phyloP scores from a whole-genome alignment of 306 rosid species.

The Vicia villosa region DNA sequence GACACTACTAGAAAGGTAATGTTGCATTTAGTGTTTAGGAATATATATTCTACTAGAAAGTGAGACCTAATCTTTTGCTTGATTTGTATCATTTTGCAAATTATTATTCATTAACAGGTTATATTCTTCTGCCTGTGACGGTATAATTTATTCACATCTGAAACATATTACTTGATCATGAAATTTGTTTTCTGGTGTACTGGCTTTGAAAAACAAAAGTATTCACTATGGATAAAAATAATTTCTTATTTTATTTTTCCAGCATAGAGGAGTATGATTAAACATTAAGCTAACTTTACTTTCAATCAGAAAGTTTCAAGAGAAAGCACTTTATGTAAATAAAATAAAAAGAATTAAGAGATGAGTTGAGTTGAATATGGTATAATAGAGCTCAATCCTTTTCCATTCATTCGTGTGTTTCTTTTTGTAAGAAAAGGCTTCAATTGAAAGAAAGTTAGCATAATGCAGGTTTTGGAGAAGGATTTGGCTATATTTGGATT shows the following conservation, averaged over 20 bases:
- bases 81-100: not conserved
- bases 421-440: conserved; percentile 31
- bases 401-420: conserved; percentile 24
- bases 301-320: conserved; percentile 1
- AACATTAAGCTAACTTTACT: conserved; percentile 9
- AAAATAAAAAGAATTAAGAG: conserved; percentile 10
- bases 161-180: conserved; percentile 18
- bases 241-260: not conserved
- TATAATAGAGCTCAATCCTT: conserved; percentile 12
- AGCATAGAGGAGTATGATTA: not conserved
- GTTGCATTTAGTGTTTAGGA: conserved; percentile 29
- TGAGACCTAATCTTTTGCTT: conserved; percentile 10
- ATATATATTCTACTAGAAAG: conserved; percentile 6
- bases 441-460: conserved; percentile 36
- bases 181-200: conserved; percentile 1
- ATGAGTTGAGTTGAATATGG: conserved; percentile 30
- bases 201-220: conserved; percentile 9
- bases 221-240: not conserved
- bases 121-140: not conserved
- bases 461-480: conserved; percentile 90
- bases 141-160: conserved; percentile 25
- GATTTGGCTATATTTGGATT: conserved; percentile 97
- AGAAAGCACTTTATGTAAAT: conserved; percentile 12
- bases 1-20: conserved; percentile 29
- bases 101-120: not conserved